Conservation (phyloP, 2,329 filamentous ascomycete species). For the Fusarium concolor region DNA sequence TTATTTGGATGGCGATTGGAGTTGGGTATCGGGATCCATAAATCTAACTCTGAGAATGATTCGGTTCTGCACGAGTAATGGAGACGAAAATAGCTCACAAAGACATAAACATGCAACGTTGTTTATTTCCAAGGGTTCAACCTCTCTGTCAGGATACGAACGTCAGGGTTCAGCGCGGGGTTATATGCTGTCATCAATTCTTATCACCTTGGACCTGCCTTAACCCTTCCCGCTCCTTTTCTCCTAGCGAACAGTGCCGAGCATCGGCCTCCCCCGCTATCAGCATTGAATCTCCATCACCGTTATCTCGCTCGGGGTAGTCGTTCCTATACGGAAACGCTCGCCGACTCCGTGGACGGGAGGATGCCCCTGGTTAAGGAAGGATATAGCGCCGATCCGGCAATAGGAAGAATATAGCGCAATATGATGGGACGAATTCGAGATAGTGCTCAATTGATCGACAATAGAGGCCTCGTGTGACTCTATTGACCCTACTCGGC, state of each 20-base stretch:
- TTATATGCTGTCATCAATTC: constrained; percentile 12
- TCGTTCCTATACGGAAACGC: constrained; percentile 12
- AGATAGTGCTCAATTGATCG: constrained; percentile 13
- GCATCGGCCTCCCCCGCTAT: constrained; percentile 12
- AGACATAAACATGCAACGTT: neutral
- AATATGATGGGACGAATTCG: neutral
- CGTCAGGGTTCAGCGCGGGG: constrained; percentile 3
- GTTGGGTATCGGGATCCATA: neutral
- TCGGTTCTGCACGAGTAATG: neutral
- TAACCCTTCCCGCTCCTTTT: constrained; percentile 24
- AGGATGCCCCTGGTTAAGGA: constrained; percentile 3
- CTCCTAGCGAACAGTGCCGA: constrained; percentile 9
- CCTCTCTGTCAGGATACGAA: neutral
- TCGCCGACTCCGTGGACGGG: neutral
- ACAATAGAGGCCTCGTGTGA: constrained; percentile 9
- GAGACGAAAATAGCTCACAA: neutral
- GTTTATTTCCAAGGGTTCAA: neutral
- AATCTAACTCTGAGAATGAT: neutral
- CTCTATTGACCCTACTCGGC: neutral
- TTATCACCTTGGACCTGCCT: constrained; percentile 15
- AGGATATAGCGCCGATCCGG: constrained; percentile 14
- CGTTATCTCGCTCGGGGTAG: constrained; percentile 16
- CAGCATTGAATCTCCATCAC: neutral
- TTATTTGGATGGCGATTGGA: constrained; percentile 7
- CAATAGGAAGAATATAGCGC: neutral